Evolutionary conservation across 306 rosid genomes (phyloP).

Genomic region (Dicorynia guianensis): DNA sequence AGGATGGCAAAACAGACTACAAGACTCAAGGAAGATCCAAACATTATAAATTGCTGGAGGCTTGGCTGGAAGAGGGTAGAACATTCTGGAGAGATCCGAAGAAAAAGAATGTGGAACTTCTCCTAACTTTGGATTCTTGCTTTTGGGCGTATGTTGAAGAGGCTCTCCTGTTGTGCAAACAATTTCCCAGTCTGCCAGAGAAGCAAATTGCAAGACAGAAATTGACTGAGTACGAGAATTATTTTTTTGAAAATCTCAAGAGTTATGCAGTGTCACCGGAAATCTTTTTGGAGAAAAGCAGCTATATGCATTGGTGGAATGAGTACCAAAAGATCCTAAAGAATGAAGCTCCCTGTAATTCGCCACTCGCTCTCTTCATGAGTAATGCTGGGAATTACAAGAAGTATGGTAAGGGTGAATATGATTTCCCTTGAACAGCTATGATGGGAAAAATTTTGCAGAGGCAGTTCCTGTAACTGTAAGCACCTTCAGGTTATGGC

Average conservation of each 20-base stretch:
- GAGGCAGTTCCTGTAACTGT: too few relatives aligned
- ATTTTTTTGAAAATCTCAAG: slow-evolving; percentile 50
- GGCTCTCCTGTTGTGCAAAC: slow-evolving; percentile 46
- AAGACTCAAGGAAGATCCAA: slow-evolving; percentile 28
- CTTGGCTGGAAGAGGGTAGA: slow-evolving; percentile 41
- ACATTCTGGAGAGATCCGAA: background rate
- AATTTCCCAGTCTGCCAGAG: slow-evolving; percentile 20
- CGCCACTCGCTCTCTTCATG: slow-evolving; percentile 52
- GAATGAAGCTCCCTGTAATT: background rate
- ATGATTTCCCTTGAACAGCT: slow-evolving; percentile 32
- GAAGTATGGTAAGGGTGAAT: slow-evolving; percentile 45
- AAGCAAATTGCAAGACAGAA: slow-evolving; percentile 2
- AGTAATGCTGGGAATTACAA: background rate
- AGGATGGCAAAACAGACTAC: slow-evolving; percentile 24
- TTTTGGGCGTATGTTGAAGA: slow-evolving; percentile 84
- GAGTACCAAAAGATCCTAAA: slow-evolving; percentile 42
- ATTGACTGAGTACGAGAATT: slow-evolving; percentile 52
- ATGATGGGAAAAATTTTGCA: too few relatives aligned
- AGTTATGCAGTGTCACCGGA: slow-evolving; percentile 63
- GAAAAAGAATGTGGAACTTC: slow-evolving; percentile 36
- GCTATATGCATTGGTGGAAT: slow-evolving; percentile 76
- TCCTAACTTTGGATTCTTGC: slow-evolving; percentile 72
- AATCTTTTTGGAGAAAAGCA: slow-evolving; percentile 61
- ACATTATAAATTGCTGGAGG: slow-evolving; percentile 54
- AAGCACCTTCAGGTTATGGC: too few relatives aligned